phyloP scores from a whole-genome alignment of 2,329 filamentous ascomycete genomes.

The Trematosphaeria pertusa region DNA sequence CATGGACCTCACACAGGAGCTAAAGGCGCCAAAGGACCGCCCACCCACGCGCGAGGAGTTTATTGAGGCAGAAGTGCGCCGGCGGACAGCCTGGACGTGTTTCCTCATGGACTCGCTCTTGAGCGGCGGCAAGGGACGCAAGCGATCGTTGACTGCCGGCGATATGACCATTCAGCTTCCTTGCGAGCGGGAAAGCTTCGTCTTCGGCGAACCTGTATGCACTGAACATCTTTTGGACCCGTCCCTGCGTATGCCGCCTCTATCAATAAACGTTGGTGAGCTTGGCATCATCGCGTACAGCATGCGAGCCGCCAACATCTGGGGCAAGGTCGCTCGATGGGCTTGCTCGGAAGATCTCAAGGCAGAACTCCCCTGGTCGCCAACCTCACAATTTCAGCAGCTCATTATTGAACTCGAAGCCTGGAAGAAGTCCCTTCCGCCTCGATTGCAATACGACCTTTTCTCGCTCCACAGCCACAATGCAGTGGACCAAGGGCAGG shows the following conservation, averaged over 20 bases:
- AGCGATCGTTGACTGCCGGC: conserved; percentile 39
- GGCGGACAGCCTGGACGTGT: conserved; percentile 51
- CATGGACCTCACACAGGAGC: conserved; percentile 49
- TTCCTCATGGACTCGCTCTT: conserved; percentile 53
- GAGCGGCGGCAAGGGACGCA: conserved; percentile 50
- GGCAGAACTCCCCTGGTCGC: conserved; percentile 46
- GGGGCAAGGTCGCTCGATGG: conserved; percentile 51
- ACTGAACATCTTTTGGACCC: conserved; percentile 45
- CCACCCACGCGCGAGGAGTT: conserved; percentile 48
- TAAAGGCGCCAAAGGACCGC: conserved; percentile 36
- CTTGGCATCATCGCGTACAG: conserved; percentile 50
- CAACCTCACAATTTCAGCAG: conserved; percentile 44
- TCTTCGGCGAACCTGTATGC: conserved; percentile 48
- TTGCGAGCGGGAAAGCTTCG: conserved; percentile 48
- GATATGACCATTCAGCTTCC: conserved; percentile 51
- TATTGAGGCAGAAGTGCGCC: conserved; percentile 49
- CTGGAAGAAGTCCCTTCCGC: conserved; percentile 46
- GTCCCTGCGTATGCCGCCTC: conserved; percentile 35
- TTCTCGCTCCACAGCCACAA: conserved; percentile 50
- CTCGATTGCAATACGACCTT: conserved; percentile 46
- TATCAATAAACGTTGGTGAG: conserved; percentile 37
- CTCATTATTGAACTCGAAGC: conserved; percentile 43
- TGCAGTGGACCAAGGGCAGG: conserved; percentile 51
- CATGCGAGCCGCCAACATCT: conserved; percentile 49
- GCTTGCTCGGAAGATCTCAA: conserved; percentile 47